Conservation (phyloP, 164 flowering plant species). For the Santalum album region DNA sequence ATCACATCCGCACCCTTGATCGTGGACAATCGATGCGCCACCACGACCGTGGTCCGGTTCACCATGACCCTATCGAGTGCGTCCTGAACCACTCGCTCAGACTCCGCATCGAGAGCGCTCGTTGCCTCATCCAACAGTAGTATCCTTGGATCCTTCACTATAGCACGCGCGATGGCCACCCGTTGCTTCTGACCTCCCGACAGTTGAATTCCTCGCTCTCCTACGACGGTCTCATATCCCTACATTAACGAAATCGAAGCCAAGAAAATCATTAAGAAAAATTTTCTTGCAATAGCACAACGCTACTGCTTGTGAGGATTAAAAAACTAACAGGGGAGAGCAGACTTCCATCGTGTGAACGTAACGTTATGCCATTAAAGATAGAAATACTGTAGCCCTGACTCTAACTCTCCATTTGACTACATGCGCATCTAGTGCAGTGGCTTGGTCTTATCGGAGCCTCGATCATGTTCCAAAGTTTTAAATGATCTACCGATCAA, state of each 20-base stretch:
- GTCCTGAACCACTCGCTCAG: conserved; percentile 69
- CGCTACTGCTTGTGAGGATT: not conserved
- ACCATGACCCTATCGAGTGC: conserved; percentile 66
- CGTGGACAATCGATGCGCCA: conserved; percentile 74
- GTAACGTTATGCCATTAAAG: no score
- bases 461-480: no score
- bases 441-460: no score
- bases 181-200: conserved; percentile 87
- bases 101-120: conserved; percentile 72
- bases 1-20: conserved; percentile 59
- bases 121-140: conserved; percentile 72
- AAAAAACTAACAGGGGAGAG: no score
- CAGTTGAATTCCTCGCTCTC: conserved; percentile 72
- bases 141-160: conserved; percentile 63
- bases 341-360: no score
- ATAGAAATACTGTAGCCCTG: no score
- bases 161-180: conserved; percentile 80
- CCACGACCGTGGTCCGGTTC: conserved; percentile 65
- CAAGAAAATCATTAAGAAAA: not conserved
- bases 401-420: no score
- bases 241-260: conserved; percentile 13
- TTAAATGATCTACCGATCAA: no score
- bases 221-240: conserved; percentile 73
- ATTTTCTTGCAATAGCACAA: not conserved
- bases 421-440: no score